Evolutionary conservation across 2,329 filamentous ascomycete genomes (phyloP), one percentile per base, ranked within the genome.

Genomic region (Parastagonospora nodorum): DNA sequence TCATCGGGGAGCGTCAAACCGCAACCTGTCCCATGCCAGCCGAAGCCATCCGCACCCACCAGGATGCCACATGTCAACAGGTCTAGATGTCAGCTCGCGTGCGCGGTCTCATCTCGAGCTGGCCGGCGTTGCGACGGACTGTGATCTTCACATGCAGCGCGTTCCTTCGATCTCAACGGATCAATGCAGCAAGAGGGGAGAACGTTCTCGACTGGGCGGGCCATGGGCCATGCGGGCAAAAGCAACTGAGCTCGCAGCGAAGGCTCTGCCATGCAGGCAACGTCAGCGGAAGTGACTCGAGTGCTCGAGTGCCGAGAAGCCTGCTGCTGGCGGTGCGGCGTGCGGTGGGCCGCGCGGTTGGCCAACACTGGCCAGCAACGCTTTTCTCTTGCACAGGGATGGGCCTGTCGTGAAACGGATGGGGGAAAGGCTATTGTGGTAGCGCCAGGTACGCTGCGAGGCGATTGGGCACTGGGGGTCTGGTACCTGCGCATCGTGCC

Each of bases 331-430:
- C 19, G 19, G 19, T 24, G 19, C 19, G 19, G 19, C 19, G 19
- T 24, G 19, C 19, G 19, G 19, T 41, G 39, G 40, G 31, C 41
- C 41, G 41, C 31, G 41, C 31, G 31, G 31, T 35, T 35, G 31
- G 51, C 51, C 46, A 48, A 48, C 47, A 16, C 28, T 35, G 31
- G 51, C 51, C 46, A 48, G 45, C 47, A 29, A 30, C 35, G 35
- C 27, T 27, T 8, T 12, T 33, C 40, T 31, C 39, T 12, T 37
- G 36, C 37, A 33, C 29, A 30, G 29, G 30, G 38, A 28, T 44
- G 48, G 36, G 14, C 37, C 10, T 41, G 48, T 29, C 8, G 37
- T 45, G 48, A 46, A 51, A 45, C 48, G 42, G 19, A 44, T 49
- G 50, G 41, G 40, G 16, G 30, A 35, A 39, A 43, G 37, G n/a